Evolutionary conservation across 192 early-diverging fungal species (phyloP).

Genomic region (Allomyces macrogynus): DNA sequence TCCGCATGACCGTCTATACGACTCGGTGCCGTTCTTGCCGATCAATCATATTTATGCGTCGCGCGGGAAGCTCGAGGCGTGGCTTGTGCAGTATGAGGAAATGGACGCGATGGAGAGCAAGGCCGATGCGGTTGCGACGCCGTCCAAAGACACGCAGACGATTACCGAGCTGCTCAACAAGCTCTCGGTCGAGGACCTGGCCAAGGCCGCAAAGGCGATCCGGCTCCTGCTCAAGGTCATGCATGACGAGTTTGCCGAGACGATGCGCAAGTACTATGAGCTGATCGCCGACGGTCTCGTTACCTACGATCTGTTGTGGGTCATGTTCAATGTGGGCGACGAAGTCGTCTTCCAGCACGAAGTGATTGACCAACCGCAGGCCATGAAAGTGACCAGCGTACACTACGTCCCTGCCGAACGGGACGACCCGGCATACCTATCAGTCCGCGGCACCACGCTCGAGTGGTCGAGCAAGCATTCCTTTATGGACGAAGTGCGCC

Average conservation of each 20-base stretch:
- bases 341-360: no score
- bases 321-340: background rate
- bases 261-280: background rate
- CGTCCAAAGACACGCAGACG: no score
- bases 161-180: background rate
- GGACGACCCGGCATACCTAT: no score
- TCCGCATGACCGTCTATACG: background rate
- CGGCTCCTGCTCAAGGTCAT: background rate
- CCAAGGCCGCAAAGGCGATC: background rate
- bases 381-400: no score
- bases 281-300: background rate
- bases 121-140: no score
- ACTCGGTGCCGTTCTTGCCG: background rate
- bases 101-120: no score
- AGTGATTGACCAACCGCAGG: no score
- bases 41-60: background rate
- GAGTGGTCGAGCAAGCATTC: no score
- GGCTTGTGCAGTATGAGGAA: background rate
- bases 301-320: background rate
- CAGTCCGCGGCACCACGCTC: no score
- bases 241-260: background rate
- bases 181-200: background rate
- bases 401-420: no score
- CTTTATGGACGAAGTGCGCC: no score
- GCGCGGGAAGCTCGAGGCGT: background rate